Conservation (phyloP, 192 early-diverging fungal genomes). For the Gonapodya prolifera region DNA sequence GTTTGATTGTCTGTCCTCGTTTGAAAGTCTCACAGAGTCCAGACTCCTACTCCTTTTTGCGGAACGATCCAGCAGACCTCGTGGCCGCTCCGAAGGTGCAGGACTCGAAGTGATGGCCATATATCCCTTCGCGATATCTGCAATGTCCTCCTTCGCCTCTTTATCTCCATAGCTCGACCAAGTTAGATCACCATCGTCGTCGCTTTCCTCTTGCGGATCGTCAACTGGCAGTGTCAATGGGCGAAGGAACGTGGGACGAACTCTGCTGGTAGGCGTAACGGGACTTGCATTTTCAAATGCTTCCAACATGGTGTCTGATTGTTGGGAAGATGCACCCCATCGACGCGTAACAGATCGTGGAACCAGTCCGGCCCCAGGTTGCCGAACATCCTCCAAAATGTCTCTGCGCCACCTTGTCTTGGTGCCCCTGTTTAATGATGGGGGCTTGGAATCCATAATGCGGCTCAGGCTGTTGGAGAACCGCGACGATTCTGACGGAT, state of each 20-base stretch:
- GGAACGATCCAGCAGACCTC: not conserved
- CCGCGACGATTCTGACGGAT: not conserved
- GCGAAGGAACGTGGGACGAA: not conserved
- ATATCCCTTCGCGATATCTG: not conserved
- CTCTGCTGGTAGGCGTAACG: not conserved
- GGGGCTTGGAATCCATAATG: too few species aligned
- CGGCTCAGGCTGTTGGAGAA: not conserved
- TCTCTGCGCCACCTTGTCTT: not conserved
- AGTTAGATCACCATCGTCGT: not conserved
- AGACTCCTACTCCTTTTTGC: not conserved
- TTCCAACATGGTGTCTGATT: not conserved
- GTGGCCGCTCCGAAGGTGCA: not conserved
- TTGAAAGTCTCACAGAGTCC: not conserved
- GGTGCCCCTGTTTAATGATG: not conserved
- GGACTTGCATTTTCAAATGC: not conserved
- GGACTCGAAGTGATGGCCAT: not conserved
- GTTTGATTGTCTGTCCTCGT: too few species aligned
- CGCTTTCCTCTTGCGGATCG: not conserved
- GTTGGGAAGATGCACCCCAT: not conserved
- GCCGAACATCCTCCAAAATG: not conserved
- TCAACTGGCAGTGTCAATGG: not conserved
- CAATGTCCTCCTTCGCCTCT: not conserved
- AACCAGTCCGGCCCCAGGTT: not conserved
- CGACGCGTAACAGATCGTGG: not conserved
- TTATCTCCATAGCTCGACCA: not conserved